Evolutionary conservation across 805 yeast species (phyloP), one percentile per base, ranked within the genome.

Genomic region (Candida taoyuanica): DNA sequence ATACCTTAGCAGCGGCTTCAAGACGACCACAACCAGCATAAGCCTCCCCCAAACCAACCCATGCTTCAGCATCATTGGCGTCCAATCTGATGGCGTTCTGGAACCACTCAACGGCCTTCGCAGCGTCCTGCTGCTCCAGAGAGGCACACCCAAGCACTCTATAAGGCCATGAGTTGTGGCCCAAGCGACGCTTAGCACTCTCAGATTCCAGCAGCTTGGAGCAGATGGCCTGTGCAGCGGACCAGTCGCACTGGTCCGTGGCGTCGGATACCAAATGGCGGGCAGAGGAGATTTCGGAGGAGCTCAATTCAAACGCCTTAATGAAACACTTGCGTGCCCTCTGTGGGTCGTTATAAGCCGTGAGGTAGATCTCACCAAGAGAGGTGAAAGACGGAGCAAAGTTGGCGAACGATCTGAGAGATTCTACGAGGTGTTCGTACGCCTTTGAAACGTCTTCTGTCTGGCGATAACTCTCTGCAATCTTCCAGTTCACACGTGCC

Each of bases 21-120:
- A 81, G 65, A 44, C 96, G 71, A 2, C 98, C 98, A 58, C 93
- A 77, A 18, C 78, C 74, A 38, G 73, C 67, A 58, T 93, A 93
- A 0, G 96, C 91, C 58, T 93, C 98, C n/a, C 98, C 98, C n/a
- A 93, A 65, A 1, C 96, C 96, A 20, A 84, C 68, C 97, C 98
- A 91, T 2, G 95, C 81, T 47, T 85, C 81, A 2, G 74, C 57
- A 59, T 93, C 97, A 37, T 54, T 46, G 0, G 82, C 65, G 30
- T 78, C 66, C 46, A 83, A 64, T 44, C 97, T 71, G 34, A 93
- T 66, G 2, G 96, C 88, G 19, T 79, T 74, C 60, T 93, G 98
- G 55, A 86, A 88, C 75, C 85, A 79, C 59, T 85, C 91, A 33
- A 91, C 82, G 0, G 98, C 95, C 39, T 78, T 78, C 1, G 76